Evolutionary conservation across 192 early-diverging fungal species (phyloP).

Genomic region (Coemansia sp.): DNA sequence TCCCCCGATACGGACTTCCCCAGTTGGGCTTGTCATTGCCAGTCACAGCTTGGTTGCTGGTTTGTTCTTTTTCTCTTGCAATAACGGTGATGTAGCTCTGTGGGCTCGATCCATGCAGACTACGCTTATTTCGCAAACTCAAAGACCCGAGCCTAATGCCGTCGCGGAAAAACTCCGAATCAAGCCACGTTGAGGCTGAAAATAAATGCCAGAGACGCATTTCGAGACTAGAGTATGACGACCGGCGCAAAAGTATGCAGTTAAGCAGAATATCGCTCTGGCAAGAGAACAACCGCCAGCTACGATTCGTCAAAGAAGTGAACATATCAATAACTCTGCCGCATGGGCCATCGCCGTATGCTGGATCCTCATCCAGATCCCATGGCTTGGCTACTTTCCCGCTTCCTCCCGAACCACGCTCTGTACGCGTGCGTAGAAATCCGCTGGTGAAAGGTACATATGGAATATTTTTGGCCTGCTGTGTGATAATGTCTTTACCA

Average conservation of each 20-base stretch:
- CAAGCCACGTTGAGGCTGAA: slow-evolving; percentile 45
- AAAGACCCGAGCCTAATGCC: slow-evolving; percentile 44
- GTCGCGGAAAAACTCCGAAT: slow-evolving; percentile 18
- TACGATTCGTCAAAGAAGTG: slow-evolving; percentile 6
- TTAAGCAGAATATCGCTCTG: slow-evolving; percentile 34
- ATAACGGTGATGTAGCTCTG: slow-evolving; percentile 13
- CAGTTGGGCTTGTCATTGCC: not conserved
- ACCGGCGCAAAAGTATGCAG: slow-evolving; percentile 44
- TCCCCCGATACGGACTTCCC: not conserved
- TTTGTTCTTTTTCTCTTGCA: not conserved
- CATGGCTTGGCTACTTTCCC: not conserved
- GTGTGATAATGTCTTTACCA: not conserved
- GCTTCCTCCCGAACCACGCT: not conserved
- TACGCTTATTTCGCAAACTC: slow-evolving; percentile 9
- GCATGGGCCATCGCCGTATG: not conserved
- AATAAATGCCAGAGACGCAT: slow-evolving; percentile 48
- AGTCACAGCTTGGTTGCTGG: not conserved
- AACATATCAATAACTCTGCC: not conserved
- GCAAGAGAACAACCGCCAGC: slow-evolving; percentile 35
- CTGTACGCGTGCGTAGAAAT: not conserved
- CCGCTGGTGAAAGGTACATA: slow-evolving; percentile 1
- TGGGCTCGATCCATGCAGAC: not conserved
- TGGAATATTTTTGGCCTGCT: not conserved
- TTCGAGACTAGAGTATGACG: slow-evolving; percentile 44
- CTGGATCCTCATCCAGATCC: not conserved